phyloP scores from a whole-genome alignment of 1,139 yeast genomes.

The Suhomyces kunorum region DNA sequence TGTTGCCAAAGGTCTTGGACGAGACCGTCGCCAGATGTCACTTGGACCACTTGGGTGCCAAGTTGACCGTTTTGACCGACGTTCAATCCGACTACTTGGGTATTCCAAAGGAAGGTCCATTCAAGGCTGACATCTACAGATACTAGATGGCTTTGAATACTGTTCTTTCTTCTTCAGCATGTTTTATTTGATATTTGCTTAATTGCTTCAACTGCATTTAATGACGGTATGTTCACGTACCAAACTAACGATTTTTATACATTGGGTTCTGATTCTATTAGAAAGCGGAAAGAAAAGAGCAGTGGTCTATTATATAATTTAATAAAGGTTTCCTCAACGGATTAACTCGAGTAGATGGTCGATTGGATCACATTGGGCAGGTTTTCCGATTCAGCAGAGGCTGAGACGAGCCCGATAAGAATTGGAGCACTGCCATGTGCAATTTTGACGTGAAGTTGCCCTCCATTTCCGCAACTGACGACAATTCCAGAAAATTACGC shows the following conservation, averaged over 20 bases:
- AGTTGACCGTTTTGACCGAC: slow-evolving; percentile 72
- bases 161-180: slow-evolving; percentile 14
- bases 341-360: slow-evolving; percentile 14
- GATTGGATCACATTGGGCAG: no score
- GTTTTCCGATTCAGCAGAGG: no score
- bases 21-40: slow-evolving; percentile 99
- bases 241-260: slow-evolving; percentile 12
- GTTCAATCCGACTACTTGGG: slow-evolving; percentile 96
- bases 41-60: slow-evolving; percentile 92
- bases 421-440: no score
- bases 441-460: no score
- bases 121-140: slow-evolving; percentile 98
- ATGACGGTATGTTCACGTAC: slow-evolving; percentile 25
- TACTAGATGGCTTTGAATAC: slow-evolving; percentile 52
- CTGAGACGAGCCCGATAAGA: no score
- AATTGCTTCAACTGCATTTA: slow-evolving; percentile 55
- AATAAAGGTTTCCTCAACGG: slow-evolving; percentile 47
- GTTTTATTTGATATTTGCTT: slow-evolving; percentile 23
- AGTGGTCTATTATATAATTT: slow-evolving; percentile 24
- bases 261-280: slow-evolving; percentile 18
- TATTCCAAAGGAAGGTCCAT: slow-evolving; percentile 93
- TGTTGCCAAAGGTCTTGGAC: slow-evolving; percentile 97
- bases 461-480: no score
- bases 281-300: slow-evolving; percentile 17
- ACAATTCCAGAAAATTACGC: no score